Evolutionary conservation across 768 basidiomycete genomes (phyloP).

Genomic region (Lactarius evosmus): DNA sequence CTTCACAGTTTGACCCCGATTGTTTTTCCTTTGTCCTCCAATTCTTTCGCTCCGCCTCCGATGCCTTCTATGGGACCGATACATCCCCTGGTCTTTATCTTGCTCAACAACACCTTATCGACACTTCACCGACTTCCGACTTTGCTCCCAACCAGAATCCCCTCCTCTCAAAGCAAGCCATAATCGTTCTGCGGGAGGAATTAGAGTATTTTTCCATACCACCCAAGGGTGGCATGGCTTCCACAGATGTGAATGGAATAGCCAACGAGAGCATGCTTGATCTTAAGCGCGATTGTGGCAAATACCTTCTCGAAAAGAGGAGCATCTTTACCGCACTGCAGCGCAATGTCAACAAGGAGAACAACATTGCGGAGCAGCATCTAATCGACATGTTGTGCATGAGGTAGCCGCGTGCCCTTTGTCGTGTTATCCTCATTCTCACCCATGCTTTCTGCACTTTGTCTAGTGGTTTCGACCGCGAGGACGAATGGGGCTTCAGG

Average conservation of each 20-base stretch:
- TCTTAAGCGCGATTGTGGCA: conserved; percentile 83
- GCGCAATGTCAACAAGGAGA: conserved; percentile 98
- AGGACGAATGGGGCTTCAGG: conserved; percentile 98
- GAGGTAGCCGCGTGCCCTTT: conserved; percentile 63
- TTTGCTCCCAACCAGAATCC: conserved; percentile 79
- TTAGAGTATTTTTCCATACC: conserved; percentile 98
- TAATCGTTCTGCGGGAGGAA: conserved; percentile 97
- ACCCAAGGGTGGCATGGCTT: conserved; percentile 56
- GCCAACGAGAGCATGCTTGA: conserved; percentile 76
- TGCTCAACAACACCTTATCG: conserved; percentile 77
- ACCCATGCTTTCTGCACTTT: not conserved
- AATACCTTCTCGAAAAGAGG: conserved; percentile 80
- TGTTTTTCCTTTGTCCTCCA: conserved; percentile 92
- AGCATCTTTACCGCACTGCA: conserved; percentile 98
- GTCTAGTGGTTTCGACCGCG: conserved; percentile 86
- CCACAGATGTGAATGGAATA: conserved; percentile 73
- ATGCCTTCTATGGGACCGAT: conserved; percentile 87
- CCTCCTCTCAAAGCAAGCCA: conserved; percentile 91
- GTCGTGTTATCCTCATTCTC: conserved; percentile 8
- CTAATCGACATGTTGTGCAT: conserved; percentile 99
- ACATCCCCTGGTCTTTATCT: conserved; percentile 67
- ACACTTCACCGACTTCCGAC: conserved; percentile 55
- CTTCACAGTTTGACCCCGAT: conserved; percentile 85
- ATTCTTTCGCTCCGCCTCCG: conserved; percentile 87
- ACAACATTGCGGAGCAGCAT: conserved; percentile 98